A percentile compares a stretch with the other conserved stretches of the same genome.
These are phyloP conservation scores for Porodaedalea pini DNA, from an alignment of 1,284 basidiomycete genomes.

Conservation along the genomic window DNA sequence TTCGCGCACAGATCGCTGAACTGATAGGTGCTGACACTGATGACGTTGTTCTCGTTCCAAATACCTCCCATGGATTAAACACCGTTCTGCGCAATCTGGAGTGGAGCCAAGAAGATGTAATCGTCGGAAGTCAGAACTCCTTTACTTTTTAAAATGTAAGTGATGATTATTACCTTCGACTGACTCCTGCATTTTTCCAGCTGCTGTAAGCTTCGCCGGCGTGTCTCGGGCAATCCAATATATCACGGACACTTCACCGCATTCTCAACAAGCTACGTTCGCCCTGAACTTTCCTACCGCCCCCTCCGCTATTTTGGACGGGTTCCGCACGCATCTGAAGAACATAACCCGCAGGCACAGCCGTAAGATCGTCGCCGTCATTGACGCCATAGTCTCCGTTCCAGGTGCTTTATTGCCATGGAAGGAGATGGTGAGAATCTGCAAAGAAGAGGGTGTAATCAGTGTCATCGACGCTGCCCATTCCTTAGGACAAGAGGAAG, in stretches of 20 bases:
- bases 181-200: constrained; percentile 33
- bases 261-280: constrained; percentile 51
- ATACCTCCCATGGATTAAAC: constrained; percentile 65
- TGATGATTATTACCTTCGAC: too few relatives aligned
- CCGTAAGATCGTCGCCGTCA: constrained; percentile 62
- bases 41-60: constrained; percentile 66
- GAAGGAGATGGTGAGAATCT: constrained; percentile 71
- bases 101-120: constrained; percentile 49
- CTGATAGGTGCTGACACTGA: constrained; percentile 56
- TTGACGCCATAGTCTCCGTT: constrained; percentile 70
- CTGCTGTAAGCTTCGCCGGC: constrained; percentile 64
- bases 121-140: constrained; percentile 41
- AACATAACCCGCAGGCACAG: constrained; percentile 27
- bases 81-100: constrained; percentile 62
- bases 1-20: constrained; percentile 51
- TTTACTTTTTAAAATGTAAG: neutral
- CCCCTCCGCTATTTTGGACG: constrained; percentile 53
- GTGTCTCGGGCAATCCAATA: constrained; percentile 56
- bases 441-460: constrained; percentile 63
- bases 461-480: constrained; percentile 84
- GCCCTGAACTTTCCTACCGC: constrained; percentile 60
- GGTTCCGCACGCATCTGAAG: constrained; percentile 48
- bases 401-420: constrained; percentile 79
- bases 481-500: constrained; percentile 48
- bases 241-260: constrained; percentile 53